Base-by-base conservation (phyloP, 108 stramenopile species). In the Conticribra guillardii region DNA sequence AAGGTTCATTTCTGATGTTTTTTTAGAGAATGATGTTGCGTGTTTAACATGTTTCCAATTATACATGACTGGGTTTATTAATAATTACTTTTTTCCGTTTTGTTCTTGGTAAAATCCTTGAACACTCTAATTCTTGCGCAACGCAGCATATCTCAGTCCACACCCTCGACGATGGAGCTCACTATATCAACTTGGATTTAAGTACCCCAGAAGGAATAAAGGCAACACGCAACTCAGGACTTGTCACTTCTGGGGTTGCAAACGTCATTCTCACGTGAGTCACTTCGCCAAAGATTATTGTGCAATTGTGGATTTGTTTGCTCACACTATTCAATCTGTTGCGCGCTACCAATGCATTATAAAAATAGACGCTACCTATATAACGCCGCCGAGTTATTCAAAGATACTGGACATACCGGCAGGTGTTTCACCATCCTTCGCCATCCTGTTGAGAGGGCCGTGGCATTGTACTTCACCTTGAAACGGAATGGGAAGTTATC, bases 241-340 rank as follows among this genome's bases (percentile, higher is more conserved):
- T 72, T 3, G 71, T 32, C 11, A 21, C 24, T 14, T 54, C 51
- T n/a, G 63, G 64, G 8, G 52, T 72, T 18, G 71, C 63, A 2
- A 63, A 72, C 30, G 71, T 56, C 26, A 72, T 72, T 11, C 52
- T 72, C 5, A 72, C 71, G 3, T 21, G 63, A 24, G n/a, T n/a
- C n/a, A n/a, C n/a, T n/a, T n/a, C n/a, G n/a, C n/a, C n/a, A n/a
- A n/a, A n/a, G n/a, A n/a, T n/a, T n/a, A n/a, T n/a, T n/a, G n/a
- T n/a, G n/a, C n/a, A n/a, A n/a, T n/a, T n/a, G n/a, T n/a, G n/a
- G n/a, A n/a, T n/a, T n/a, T n/a, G n/a, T n/a, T n/a, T n/a, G n/a
- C n/a, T n/a, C n/a, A n/a, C n/a, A n/a, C n/a, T n/a, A n/a, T n/a
- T n/a, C n/a, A n/a, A n/a, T n/a, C n/a, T n/a, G n/a, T n/a, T n/a